Percentiles rank a stretch among this genome's conserved stretches.
phyloP scores from a whole-genome alignment of 106 monocot genomes.

The Gastrodia elata region DNA sequence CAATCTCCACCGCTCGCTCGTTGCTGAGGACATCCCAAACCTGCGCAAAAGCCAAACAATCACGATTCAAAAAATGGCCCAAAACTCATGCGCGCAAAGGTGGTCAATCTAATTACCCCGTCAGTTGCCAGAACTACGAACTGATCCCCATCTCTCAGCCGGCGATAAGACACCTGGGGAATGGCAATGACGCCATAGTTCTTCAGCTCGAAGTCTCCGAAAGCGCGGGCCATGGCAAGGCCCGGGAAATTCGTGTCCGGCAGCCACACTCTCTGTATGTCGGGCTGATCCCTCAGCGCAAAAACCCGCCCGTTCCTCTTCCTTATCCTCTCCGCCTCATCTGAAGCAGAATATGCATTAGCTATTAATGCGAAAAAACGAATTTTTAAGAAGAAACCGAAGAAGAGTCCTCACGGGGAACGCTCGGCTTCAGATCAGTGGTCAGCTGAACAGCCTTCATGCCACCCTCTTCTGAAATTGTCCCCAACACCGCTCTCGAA shows the following conservation, averaged over 20 bases:
- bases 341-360: constrained; percentile 10
- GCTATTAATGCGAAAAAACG: background rate
- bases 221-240: constrained; percentile 86
- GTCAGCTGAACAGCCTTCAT: constrained; percentile 66
- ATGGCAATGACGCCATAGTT: constrained; percentile 71
- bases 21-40: constrained; percentile 90
- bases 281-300: constrained; percentile 57
- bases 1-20: constrained; percentile 46
- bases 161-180: constrained; percentile 64
- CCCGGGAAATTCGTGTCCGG: constrained; percentile 72
- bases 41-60: constrained; percentile 20
- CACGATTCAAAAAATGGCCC: background rate
- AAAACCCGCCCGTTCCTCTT: constrained; percentile 64
- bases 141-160: constrained; percentile 34
- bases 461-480: constrained; percentile 37
- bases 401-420: constrained; percentile 42
- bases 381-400: background rate
- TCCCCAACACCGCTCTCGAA: constrained; percentile 71
- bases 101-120: constrained; percentile 30
- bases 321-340: constrained; percentile 81
- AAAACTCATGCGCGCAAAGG: background rate
- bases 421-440: constrained; percentile 68
- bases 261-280: constrained; percentile 63
- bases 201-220: constrained; percentile 79
- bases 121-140: constrained; percentile 83